Evolutionary conservation across 441 rosid species (phyloP).

Genomic region (Geranium incanum): DNA sequence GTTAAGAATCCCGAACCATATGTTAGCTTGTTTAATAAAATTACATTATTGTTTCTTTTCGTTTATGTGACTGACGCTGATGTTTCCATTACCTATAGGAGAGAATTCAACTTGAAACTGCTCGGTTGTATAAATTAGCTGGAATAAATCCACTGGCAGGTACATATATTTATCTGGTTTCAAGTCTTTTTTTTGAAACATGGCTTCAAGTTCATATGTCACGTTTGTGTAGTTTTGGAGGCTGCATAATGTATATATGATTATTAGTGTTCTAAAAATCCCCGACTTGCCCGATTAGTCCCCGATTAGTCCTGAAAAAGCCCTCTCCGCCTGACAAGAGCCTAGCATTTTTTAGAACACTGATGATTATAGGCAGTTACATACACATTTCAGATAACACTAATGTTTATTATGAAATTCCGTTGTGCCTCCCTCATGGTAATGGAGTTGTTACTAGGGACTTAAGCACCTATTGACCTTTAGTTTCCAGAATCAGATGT

Average conservation of each 20-base stretch:
- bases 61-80: conserved; percentile 7
- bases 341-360: no score
- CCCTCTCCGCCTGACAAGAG: no score
- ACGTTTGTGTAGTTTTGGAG: not conserved
- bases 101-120: conserved; percentile 87
- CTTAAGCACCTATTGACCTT: not conserved
- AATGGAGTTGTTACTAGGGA: not conserved
- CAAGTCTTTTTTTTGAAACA: not conserved
- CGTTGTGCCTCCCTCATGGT: not conserved
- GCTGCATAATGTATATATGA: not conserved
- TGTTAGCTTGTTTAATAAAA: not conserved
- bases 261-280: no score
- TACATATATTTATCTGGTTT: conserved; percentile 19
- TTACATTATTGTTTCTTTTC: not conserved
- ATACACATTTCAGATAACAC: not conserved
- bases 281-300: no score
- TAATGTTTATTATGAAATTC: not conserved
- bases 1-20: not conserved
- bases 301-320: no score
- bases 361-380: not conserved
- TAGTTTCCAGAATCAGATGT: not conserved
- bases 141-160: conserved; percentile 94
- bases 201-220: not conserved
- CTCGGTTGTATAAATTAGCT: conserved; percentile 83
- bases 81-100: conserved; percentile 47